These are phyloP conservation scores for Pleurotus citrinopileatus DNA, from an alignment of 768 basidiomycete genomes.

Conservation along the genomic window DNA sequence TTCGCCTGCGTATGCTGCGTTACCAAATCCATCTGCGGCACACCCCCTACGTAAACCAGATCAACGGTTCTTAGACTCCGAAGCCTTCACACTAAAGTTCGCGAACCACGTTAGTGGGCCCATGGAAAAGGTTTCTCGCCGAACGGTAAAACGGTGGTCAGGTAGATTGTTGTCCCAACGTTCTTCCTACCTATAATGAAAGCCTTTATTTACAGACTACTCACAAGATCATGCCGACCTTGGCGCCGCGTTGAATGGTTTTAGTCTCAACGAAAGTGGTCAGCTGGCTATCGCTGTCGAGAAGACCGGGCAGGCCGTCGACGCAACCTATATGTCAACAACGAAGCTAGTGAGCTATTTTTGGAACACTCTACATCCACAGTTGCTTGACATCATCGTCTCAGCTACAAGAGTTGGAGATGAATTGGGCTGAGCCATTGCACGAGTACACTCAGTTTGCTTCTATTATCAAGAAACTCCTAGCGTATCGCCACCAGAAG, in stretches of 20 bases:
- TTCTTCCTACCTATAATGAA: constrained; percentile 9
- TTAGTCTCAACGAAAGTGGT: constrained; percentile 82
- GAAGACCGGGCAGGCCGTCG: constrained; percentile 95
- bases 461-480: constrained; percentile 88
- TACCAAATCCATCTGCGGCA: constrained; percentile 87
- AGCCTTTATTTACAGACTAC: constrained; percentile 50
- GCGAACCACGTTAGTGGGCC: constrained; percentile 86
- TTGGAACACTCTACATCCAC: constrained; percentile 6
- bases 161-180: constrained; percentile 43
- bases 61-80: constrained; percentile 94
- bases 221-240: constrained; percentile 88
- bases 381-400: constrained; percentile 6
- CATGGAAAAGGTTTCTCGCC: constrained; percentile 95
- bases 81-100: constrained; percentile 94
- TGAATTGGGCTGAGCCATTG: constrained; percentile 93
- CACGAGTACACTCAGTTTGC: constrained; percentile 97
- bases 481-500: constrained; percentile 95
- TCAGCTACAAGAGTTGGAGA: constrained; percentile 91
- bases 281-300: constrained; percentile 82
- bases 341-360: constrained; percentile 68
- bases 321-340: constrained; percentile 91
- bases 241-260: constrained; percentile 89
- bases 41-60: constrained; percentile 91
- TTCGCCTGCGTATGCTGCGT: constrained; percentile 72
- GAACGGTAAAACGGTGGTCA: constrained; percentile 92